Evolutionary conservation across 352 stramenopile species (phyloP), one percentile per base, ranked within the genome.

Genomic region (Globisporangium middletonii): DNA sequence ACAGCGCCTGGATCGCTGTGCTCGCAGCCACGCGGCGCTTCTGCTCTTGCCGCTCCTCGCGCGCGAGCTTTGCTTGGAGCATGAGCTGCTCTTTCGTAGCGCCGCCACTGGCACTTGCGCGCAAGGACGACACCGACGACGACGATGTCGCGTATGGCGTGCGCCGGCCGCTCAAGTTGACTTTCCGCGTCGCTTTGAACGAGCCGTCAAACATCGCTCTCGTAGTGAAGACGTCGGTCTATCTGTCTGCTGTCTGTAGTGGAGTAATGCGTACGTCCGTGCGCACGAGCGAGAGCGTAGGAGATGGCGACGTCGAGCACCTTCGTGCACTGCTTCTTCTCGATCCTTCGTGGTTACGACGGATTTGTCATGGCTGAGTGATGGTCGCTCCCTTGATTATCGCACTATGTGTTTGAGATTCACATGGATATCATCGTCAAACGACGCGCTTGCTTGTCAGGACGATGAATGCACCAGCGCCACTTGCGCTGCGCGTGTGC

Each of bases 91-190:
- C 59, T 30, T 87, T 86, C 2, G 43, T 27, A 5, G 43, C 43
- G 18, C 43, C 43, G n/a, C 30, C 30, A 6, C 33, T 8, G 33
- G 6, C 12, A 11, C 33, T 38, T 8, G 18, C 43, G 18, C 18
- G 18, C 43, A 48, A 13, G 12, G 38, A 16, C 15, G 75, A 81
- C 18, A 57, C 42, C 3, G 68, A 46, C 1, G 58, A 55, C 28
- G 53, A 55, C 4, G 50, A 45, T 4, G 51, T 68, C 13, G 62
- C 67, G 38, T 48, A 69, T 50, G 63, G 65, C 48, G 75, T 76
- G 52, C 79, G 75, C 3, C 80, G 71, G 9, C 80, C 80, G 59
- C 80, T 87, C 48, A 90, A 60, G 57, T 86, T 88, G 35, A 90
- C 77, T 50, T 84, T 86, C 26, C 80, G 77, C 35, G 75, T 54